Evolutionary conservation across 768 basidiomycete genomes (phyloP).

Genomic region (Amanita thiersii): DNA sequence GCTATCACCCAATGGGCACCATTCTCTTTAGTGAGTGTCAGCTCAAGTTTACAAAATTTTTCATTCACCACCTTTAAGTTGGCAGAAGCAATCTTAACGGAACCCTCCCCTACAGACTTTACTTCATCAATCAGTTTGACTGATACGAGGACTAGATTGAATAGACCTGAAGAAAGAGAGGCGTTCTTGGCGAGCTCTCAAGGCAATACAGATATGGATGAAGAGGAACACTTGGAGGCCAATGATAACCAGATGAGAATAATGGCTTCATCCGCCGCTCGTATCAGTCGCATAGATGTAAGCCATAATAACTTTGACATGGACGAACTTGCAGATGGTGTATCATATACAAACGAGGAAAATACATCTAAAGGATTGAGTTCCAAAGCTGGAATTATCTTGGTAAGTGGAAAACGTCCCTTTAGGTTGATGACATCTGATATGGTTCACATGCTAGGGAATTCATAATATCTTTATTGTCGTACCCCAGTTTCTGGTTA

Average conservation of each 20-base stretch:
- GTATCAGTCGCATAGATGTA: slow-evolving; percentile 10
- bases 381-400: slow-evolving; percentile 81
- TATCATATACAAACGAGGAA: neutral
- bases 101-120: slow-evolving; percentile 31
- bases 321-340: neutral
- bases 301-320: slow-evolving; percentile 7
- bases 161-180: slow-evolving; percentile 21
- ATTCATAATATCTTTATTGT: slow-evolving; percentile 96
- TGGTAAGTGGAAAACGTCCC: slow-evolving; percentile 49
- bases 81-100: slow-evolving; percentile 77
- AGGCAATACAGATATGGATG: slow-evolving; percentile 22
- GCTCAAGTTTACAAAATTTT: neutral
- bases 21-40: slow-evolving; percentile 65
- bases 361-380: slow-evolving; percentile 37
- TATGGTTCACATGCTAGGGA: slow-evolving; percentile 57
- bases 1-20: slow-evolving; percentile 91
- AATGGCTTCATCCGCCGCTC: slow-evolving; percentile 10
- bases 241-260: neutral
- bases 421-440: slow-evolving; percentile 2
- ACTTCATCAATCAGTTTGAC: slow-evolving; percentile 31
- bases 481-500: slow-evolving; percentile 90
- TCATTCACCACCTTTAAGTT: slow-evolving; percentile 35
- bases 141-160: slow-evolving; percentile 32
- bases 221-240: slow-evolving; percentile 13
- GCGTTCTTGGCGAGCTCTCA: slow-evolving; percentile 20